Conservation (phyloP, 2,329 filamentous ascomycete genomes). For the Arachnopeziza araneosa region DNA sequence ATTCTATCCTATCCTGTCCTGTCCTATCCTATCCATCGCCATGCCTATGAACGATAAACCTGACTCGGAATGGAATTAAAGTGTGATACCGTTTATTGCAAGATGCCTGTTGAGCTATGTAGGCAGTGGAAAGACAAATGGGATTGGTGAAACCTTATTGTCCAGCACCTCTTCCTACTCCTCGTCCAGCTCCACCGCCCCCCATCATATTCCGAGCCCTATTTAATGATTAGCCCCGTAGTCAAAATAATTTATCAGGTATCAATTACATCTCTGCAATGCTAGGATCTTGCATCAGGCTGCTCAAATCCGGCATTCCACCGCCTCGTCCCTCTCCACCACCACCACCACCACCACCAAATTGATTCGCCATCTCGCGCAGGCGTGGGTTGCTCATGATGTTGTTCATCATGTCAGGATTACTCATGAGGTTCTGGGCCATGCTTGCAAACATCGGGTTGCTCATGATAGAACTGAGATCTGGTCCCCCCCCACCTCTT, state of each 20-base stretch:
- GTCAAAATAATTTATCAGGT: background rate
- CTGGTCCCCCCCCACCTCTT: slow-evolving; percentile 76
- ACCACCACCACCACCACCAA: slow-evolving; percentile 57
- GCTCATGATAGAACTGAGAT: slow-evolving; percentile 81
- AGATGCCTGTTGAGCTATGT: no score
- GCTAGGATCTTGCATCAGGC: slow-evolving; percentile 85
- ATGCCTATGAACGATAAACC: background rate
- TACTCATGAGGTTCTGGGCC: slow-evolving; percentile 96
- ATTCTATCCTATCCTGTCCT: background rate
- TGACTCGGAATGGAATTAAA: background rate
- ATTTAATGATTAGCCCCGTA: background rate
- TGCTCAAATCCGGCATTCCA: slow-evolving; percentile 82
- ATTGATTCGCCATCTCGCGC: slow-evolving; percentile 78
- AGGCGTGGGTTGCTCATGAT: slow-evolving; percentile 92
- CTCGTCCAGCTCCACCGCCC: slow-evolving; percentile 40
- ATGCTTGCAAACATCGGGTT: slow-evolving; percentile 98
- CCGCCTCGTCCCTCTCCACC: slow-evolving; percentile 42
- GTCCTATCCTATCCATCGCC: background rate
- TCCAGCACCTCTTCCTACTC: slow-evolving; percentile 26
- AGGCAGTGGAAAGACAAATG: no score
- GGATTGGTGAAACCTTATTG: no score
- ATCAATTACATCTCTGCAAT: slow-evolving; percentile 84
- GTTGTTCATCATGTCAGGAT: slow-evolving; percentile 86
- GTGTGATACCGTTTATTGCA: background rate
- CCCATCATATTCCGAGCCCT: slow-evolving; percentile 65